Evolutionary conservation across 345 rosid genomes (phyloP), one percentile per base, ranked within the genome.

Genomic region (Eucalyptus guilfoylei): DNA sequence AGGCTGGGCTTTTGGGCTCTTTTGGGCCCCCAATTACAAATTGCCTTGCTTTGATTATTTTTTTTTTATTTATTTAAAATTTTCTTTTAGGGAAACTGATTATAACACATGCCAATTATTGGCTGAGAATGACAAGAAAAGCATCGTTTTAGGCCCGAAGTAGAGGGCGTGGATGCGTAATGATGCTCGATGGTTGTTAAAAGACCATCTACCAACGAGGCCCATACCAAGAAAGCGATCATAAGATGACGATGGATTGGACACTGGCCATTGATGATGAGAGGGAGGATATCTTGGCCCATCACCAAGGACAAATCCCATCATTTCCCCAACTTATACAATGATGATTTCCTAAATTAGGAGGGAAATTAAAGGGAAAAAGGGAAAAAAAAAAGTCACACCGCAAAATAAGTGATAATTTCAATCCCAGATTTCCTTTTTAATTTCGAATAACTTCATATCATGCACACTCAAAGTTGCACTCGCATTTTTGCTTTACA

Each of bases 11-110:
- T 72, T 37, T 72, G 83, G 83, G 24, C 45, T 19, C 14, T 72
- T 72, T 34, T 19, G 81, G 45, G 45, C 45, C 81, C 26, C 83
- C 45, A 19, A 37, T 19, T 37, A 72, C 28, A 11, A 19, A 37
- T 37, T 10, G 26, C 83, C 45, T 17, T 14, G 26, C 81, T 34
- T 72, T 5, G 23, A 4, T 62, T 12, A 12, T 28, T 26, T 28
- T 4, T 6, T 60, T 8, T 52, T 3, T 19, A 0, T 50, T 50
- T 50, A 6, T 49, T 0, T 49, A 6, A 15, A 52, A 1, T 1
- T 21, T 21, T 52, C 5, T 52, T 52, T 67, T 32, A n/a, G 40
- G 76, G 76, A n/a, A 67, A 8, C 11, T 37, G 13, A 21, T 72
- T 72, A 21, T 11, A 19, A 37, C 45, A 37, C 83, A 15, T 19